These are phyloP conservation scores for Pseudoneurospora amorphoporcata DNA, from an alignment of 495 filamentous ascomycete species.

Conservation along the genomic window DNA sequence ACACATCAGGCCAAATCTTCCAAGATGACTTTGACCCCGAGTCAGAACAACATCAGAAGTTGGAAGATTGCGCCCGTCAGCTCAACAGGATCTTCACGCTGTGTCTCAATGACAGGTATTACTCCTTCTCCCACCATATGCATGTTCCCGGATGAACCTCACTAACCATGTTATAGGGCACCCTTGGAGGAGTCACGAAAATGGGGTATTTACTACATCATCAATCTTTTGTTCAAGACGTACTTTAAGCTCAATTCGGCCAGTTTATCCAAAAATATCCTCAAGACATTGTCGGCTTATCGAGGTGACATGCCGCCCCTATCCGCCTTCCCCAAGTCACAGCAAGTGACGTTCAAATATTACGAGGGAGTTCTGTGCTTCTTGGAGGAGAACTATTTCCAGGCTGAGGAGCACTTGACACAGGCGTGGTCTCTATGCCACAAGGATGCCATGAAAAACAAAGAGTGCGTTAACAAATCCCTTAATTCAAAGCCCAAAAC, in stretches of 20 bases:
- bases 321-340: conserved; percentile 67
- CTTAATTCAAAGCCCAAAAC: neutral
- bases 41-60: conserved; percentile 59
- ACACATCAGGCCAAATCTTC: conserved; percentile 37
- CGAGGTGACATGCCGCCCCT: conserved; percentile 67
- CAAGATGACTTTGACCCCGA: conserved; percentile 70
- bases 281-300: conserved; percentile 69
- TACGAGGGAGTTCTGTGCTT: conserved; percentile 85
- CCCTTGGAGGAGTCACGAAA: conserved; percentile 84
- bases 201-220: conserved; percentile 91
- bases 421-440: conserved; percentile 72
- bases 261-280: conserved; percentile 78
- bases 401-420: conserved; percentile 74
- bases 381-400: conserved; percentile 78
- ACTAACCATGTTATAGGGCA: conserved; percentile 43
- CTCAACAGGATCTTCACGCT: conserved; percentile 82
- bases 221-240: conserved; percentile 91
- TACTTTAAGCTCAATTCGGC: conserved; percentile 93
- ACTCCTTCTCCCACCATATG: conserved; percentile 12
- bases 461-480: conserved; percentile 47
- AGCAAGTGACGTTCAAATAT: conserved; percentile 94
- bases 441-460: conserved; percentile 57
- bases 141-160: neutral
- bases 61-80: conserved; percentile 81
- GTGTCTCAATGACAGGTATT: conserved; percentile 78